A percentile compares a stretch with the other conserved stretches of the same genome.
These are phyloP conservation scores for Penicillium pulvis DNA, from an alignment of 495 filamentous ascomycete species.

Conservation along the genomic window DNA sequence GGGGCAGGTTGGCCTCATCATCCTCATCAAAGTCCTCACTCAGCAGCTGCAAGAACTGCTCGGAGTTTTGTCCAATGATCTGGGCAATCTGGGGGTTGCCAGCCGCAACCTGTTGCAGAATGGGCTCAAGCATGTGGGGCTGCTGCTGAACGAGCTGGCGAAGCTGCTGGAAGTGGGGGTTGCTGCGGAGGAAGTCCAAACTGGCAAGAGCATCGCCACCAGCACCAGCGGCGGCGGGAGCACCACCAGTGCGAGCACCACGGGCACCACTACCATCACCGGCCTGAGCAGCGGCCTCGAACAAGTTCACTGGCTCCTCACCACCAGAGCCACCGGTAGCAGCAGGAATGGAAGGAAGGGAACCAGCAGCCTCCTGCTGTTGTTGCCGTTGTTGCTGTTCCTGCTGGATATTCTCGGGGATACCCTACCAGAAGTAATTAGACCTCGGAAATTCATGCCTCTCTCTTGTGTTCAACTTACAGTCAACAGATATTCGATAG, in stretches of 20 bases:
- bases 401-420: slow-evolving; percentile 78
- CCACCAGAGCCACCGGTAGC: slow-evolving; percentile 43
- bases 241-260: slow-evolving; percentile 49
- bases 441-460: not conserved
- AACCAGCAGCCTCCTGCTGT: slow-evolving; percentile 9
- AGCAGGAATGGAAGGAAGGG: slow-evolving; percentile 33
- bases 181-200: slow-evolving; percentile 93
- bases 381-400: slow-evolving; percentile 57
- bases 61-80: slow-evolving; percentile 85
- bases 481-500: slow-evolving; percentile 90
- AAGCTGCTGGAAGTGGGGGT: slow-evolving; percentile 96
- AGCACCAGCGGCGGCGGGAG: slow-evolving; percentile 54
- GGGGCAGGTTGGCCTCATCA: slow-evolving; percentile 74
- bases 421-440: slow-evolving; percentile 62
- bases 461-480: slow-evolving; percentile 51
- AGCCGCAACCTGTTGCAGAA: slow-evolving; percentile 92
- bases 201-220: slow-evolving; percentile 67
- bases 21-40: slow-evolving; percentile 71
- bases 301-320: slow-evolving; percentile 82
- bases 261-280: slow-evolving; percentile 55
- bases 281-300: slow-evolving; percentile 86
- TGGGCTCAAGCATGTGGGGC: slow-evolving; percentile 96
- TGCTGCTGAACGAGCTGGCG: slow-evolving; percentile 96
- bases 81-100: slow-evolving; percentile 94
- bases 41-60: slow-evolving; percentile 86